These are phyloP conservation scores for Rhipidocladum racemiflorum DNA, from an alignment of 176 grass and related monocot genomes.

Conservation along the genomic window DNA sequence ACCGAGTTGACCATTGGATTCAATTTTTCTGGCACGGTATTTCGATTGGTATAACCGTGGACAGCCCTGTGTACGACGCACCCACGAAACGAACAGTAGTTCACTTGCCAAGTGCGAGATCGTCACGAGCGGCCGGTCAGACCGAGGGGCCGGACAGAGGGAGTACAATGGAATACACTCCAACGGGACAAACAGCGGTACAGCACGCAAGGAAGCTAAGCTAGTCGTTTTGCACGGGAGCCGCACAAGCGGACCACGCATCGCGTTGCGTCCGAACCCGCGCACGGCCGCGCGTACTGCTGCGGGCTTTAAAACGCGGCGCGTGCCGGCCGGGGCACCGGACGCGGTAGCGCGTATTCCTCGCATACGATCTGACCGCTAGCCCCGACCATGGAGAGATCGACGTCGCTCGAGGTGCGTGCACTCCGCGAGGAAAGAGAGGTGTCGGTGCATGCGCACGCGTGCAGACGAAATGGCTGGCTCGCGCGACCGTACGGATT, in stretches of 20 bases:
- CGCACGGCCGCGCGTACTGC: neutral
- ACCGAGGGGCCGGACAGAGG: neutral
- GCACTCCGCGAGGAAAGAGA: neutral
- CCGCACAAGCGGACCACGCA: neutral
- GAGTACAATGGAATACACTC: neutral
- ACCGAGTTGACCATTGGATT: no score
- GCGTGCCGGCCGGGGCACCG: neutral
- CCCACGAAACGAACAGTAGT: neutral
- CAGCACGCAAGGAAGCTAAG: neutral
- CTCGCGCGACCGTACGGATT: neutral
- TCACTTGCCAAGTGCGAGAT: neutral
- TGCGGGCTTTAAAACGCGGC: neutral
- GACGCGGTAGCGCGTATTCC: neutral
- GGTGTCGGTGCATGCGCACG: neutral
- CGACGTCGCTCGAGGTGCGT: neutral
- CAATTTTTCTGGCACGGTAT: no score
- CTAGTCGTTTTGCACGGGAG: neutral
- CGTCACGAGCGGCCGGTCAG: neutral
- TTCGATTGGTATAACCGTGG: no score
- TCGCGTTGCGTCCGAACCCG: neutral
- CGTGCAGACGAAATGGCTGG: neutral
- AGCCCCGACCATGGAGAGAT: neutral
- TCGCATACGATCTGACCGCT: neutral
- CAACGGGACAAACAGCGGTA: neutral
- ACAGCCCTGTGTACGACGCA: neutral